Evolutionary conservation across 768 basidiomycete genomes (phyloP), one percentile per base, ranked within the genome.

Genomic region (Lactarius hengduanensis): DNA sequence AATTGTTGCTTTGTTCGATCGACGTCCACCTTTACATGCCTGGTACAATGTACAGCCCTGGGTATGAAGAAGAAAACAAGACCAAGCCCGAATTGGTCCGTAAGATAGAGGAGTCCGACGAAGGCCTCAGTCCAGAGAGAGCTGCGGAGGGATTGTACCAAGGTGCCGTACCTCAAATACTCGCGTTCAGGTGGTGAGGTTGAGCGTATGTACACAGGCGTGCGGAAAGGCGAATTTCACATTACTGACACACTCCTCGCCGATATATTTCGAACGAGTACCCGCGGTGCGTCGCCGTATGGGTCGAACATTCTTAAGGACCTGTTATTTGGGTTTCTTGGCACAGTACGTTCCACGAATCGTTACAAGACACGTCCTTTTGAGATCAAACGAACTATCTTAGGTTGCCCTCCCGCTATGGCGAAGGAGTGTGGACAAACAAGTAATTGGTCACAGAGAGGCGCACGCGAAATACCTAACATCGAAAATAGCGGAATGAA

Each of bases 1-100:
- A 96, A 72, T 79, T 93, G 58, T 78, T 86, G 67, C 79, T 95
- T 6, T 94, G 95, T 74, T 83, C 82, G 57, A 90, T 93, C 73
- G 79, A 81, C 59, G 84, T 93, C 8, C 92, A 95, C 70, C 85
- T 92, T 55, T 93, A 86, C 77, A 88, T 92, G 77, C 93, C 95
- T 0, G 83, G 83, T 2, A 92, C 92, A 1, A 96, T 97, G 79
- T 83, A 80, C 69, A 86, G 86, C 0, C 88, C 92, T 0, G 92
- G 94, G 0, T 90, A 80, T 67, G 86, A 89, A 20, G 81, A 84
- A 65, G 94, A 96, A 74, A 86, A 91, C 74, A 83, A 81, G 71
- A 82, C 80, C 9, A 96, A 96, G 72, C 95, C 94, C 0, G 80
- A 80, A 36, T 82, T 96, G 65, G 86, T 86, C 16, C 81, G 81